These are phyloP conservation scores for Lactarius tabidus DNA, from an alignment of 768 basidiomycete species.

Conservation along the genomic window DNA sequence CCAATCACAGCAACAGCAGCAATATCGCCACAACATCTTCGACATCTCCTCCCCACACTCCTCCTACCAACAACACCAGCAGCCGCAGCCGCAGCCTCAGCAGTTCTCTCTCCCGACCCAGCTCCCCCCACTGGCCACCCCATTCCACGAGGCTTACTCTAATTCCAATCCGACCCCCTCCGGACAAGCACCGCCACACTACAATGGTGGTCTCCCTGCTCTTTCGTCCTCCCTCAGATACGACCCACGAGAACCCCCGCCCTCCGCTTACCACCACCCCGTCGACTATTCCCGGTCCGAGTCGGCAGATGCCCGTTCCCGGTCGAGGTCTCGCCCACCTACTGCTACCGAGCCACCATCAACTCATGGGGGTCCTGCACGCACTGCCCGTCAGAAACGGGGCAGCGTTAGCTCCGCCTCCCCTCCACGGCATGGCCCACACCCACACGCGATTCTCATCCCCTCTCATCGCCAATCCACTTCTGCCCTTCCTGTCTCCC, in stretches of 20 bases:
- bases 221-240: constrained; percentile 36
- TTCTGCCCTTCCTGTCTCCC: constrained; percentile 30
- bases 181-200: constrained; percentile 28
- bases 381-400: constrained; percentile 45
- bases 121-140: constrained; percentile 27
- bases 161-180: constrained; percentile 20
- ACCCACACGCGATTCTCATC: constrained; percentile 68
- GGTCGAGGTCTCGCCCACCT: constrained; percentile 45
- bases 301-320: constrained; percentile 27
- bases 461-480: constrained; percentile 36
- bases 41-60: constrained; percentile 52
- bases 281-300: constrained; percentile 27
- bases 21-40: constrained; percentile 50
- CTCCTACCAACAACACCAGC: constrained; percentile 34
- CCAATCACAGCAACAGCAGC: constrained; percentile 30
- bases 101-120: constrained; percentile 33
- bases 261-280: constrained; percentile 31
- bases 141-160: constrained; percentile 32
- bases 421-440: constrained; percentile 41
- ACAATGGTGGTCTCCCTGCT: constrained; percentile 36
- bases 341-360: constrained; percentile 33
- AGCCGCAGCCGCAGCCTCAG: constrained; percentile 28
- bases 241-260: constrained; percentile 31
- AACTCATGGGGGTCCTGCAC: constrained; percentile 39
- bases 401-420: constrained; percentile 56